These are phyloP conservation scores for Scenedesmus sp. DNA, from an alignment of 163 green algal genomes.

Conservation along the genomic window DNA sequence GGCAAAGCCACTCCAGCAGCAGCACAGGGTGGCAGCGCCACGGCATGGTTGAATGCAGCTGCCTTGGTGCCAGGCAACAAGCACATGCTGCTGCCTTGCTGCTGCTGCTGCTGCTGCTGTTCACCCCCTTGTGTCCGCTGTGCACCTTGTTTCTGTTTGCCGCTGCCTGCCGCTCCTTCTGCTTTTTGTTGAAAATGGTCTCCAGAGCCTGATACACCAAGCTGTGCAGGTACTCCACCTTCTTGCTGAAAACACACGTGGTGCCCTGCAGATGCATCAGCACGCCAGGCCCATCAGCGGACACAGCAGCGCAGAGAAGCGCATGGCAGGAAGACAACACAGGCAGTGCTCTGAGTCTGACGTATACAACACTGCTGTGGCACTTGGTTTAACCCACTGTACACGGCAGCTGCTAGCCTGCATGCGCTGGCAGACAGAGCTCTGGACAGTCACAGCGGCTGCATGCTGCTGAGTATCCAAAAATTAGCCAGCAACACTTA, in stretches of 20 bases:
- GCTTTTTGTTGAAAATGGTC: constrained; percentile 65
- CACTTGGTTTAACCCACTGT: background rate
- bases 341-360: background rate
- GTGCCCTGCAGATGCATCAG: constrained; percentile 73
- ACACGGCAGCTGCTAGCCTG: background rate
- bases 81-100: background rate
- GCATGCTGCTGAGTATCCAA: background rate
- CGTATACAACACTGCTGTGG: background rate
- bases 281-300: background rate
- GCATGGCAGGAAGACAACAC: background rate
- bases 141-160: constrained; percentile 51
- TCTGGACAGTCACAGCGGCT: background rate
- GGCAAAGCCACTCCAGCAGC: too few relatives aligned
- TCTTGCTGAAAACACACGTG: constrained; percentile 90
- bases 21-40: too few relatives aligned
- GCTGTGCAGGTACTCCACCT: constrained; percentile 92
- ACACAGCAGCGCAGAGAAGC: background rate
- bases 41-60: too few relatives aligned
- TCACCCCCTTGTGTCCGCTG: background rate
- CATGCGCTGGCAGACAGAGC: background rate
- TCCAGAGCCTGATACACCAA: constrained; percentile 87
- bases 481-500: background rate
- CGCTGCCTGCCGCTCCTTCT: constrained; percentile 45
- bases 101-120: background rate
- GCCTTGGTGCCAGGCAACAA: background rate